phyloP scores from a whole-genome alignment of 768 basidiomycete species.

The Favolaschia claudopus region DNA sequence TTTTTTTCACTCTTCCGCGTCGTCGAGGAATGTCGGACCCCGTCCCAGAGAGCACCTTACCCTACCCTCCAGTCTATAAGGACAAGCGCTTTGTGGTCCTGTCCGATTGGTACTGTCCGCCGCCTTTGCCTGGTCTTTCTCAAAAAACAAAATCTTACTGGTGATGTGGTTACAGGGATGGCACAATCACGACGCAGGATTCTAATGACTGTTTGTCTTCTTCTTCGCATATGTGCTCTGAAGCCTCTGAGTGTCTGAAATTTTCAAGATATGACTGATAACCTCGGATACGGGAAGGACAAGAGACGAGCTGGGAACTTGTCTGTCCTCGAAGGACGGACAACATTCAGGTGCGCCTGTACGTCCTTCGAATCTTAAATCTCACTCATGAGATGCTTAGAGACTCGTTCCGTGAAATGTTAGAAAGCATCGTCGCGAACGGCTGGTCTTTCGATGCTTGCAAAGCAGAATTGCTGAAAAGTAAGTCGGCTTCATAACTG shows the following conservation, averaged over 20 bases:
- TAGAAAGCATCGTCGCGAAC: conserved; percentile 76
- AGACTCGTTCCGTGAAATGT: conserved; percentile 89
- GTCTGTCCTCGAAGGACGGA: conserved; percentile 69
- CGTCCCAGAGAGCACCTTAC: conserved; percentile 70
- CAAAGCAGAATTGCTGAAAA: conserved; percentile 74
- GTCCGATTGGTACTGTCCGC: conserved; percentile 77
- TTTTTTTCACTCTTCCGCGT: too few relatives aligned
- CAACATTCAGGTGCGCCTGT: conserved; percentile 68
- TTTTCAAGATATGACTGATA: conserved; percentile 85
- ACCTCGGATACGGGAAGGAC: conserved; percentile 83
- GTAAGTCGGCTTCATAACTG: conserved; percentile 49
- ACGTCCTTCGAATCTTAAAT: conserved; percentile 32
- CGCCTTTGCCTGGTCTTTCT: not conserved
- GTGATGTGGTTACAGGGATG: conserved; percentile 71
- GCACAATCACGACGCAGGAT: conserved; percentile 92
- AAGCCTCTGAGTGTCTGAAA: not conserved
- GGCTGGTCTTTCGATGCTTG: conserved; percentile 89
- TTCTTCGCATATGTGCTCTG: not conserved
- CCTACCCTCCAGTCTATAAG: conserved; percentile 80
- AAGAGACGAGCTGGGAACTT: conserved; percentile 79
- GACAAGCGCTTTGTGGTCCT: conserved; percentile 87
- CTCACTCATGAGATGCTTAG: conserved; percentile 47
- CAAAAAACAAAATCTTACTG: too few relatives aligned
- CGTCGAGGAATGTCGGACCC: conserved; percentile 43
- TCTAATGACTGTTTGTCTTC: conserved; percentile 84